Evolutionary conservation across 75 land plant species (phyloP).

Genomic region (Selaginella moellendorffii): DNA sequence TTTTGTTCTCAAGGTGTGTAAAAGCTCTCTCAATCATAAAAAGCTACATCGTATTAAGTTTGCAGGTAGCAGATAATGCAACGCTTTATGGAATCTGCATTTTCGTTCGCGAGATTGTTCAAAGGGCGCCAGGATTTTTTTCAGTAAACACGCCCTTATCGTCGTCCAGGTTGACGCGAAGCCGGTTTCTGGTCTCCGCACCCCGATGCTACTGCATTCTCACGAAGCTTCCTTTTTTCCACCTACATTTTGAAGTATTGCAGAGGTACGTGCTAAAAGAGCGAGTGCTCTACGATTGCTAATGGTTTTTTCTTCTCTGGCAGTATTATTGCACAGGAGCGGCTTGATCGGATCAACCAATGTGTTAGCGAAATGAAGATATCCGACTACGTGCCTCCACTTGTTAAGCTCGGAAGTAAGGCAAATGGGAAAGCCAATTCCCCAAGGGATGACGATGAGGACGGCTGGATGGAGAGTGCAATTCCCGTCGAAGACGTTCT

Average conservation of each 20-base stretch:
- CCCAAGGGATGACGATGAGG: slow-evolving; percentile 13
- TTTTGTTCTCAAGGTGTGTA: slow-evolving; percentile 70
- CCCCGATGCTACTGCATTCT: slow-evolving; percentile 94
- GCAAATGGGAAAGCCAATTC: slow-evolving; percentile 23
- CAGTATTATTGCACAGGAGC: slow-evolving; percentile 98
- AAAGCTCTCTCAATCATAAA: neutral
- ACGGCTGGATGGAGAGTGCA: slow-evolving; percentile 74
- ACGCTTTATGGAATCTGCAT: slow-evolving; percentile 92
- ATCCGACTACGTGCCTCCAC: slow-evolving; percentile 34
- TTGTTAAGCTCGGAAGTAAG: slow-evolving; percentile 21
- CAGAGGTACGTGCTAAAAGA: slow-evolving; percentile 79
- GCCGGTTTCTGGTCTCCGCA: slow-evolving; percentile 76
- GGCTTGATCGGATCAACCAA: slow-evolving; percentile 77
- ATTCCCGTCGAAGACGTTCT: slow-evolving; percentile 59
- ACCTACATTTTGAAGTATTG: slow-evolving; percentile 91
- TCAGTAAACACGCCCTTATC: slow-evolving; percentile 32
- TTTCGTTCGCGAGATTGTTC: slow-evolving; percentile 85
- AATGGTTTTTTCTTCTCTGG: no score
- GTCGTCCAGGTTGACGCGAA: slow-evolving; percentile 21
- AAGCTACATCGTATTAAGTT: neutral
- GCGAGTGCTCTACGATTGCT: no score
- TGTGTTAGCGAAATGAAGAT: slow-evolving; percentile 57
- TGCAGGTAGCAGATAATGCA: slow-evolving; percentile 74
- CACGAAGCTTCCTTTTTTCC: slow-evolving; percentile 88
- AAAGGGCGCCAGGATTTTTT: slow-evolving; percentile 67